Conservation (phyloP, 768 basidiomycete genomes). For the Amyloporia xantha region DNA sequence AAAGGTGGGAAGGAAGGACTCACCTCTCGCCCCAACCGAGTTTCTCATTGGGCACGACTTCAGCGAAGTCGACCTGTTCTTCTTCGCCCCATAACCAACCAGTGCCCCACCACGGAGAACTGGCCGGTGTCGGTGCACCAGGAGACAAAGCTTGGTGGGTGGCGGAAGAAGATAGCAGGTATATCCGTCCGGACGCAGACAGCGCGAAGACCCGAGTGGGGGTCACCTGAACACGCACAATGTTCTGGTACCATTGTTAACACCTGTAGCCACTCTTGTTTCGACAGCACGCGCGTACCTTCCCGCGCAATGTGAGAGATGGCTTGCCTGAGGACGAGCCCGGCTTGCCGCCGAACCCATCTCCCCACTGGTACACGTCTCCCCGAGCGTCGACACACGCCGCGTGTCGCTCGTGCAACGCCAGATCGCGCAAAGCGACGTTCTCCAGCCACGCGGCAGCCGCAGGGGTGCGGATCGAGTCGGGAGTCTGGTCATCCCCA, state of each 20-base stretch:
- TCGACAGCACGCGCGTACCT: conserved; percentile 36
- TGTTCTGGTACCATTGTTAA: conserved; percentile 67
- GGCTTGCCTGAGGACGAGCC: conserved; percentile 30
- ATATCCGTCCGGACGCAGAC: conserved; percentile 70
- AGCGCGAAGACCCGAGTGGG: conserved; percentile 67
- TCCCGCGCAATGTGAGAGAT: conserved; percentile 52
- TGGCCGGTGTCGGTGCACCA: conserved; percentile 35
- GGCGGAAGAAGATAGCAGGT: conserved; percentile 51
- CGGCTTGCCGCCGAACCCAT: conserved; percentile 42
- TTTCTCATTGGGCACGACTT: conserved; percentile 50
- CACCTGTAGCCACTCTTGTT: background rate
- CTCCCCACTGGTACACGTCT: conserved; percentile 83
- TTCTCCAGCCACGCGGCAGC: conserved; percentile 54
- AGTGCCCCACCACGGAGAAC: conserved; percentile 53
- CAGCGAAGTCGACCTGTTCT: conserved; percentile 46
- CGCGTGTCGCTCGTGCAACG: conserved; percentile 56
- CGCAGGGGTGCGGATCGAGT: conserved; percentile 42
- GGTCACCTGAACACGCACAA: conserved; percentile 55
- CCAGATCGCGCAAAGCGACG: conserved; percentile 68
- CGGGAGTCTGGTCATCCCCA: conserved; percentile 31
- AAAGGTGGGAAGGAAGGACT: conserved; percentile 10
- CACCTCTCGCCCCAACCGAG: conserved; percentile 66
- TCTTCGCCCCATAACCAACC: conserved; percentile 54
- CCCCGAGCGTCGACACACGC: conserved; percentile 76
- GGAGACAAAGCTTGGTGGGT: conserved; percentile 38